These are phyloP conservation scores for Saccharomyces pastorianus DNA, from an alignment of 1,139 yeast genomes.

Conservation along the genomic window DNA sequence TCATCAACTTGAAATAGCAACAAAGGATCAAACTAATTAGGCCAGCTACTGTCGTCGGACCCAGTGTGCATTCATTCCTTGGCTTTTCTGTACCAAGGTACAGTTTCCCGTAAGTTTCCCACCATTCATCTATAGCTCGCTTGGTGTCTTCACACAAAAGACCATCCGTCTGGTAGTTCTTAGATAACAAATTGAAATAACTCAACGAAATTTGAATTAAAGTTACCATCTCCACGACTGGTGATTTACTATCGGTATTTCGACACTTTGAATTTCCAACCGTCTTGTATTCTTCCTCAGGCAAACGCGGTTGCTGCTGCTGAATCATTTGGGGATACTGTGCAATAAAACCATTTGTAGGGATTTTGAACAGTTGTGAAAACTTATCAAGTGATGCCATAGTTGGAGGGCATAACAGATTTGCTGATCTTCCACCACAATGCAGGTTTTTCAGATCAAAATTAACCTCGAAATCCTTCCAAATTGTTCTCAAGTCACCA, in stretches of 20 bases:
- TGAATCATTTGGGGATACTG: neutral
- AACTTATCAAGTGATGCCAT: conserved; percentile 80
- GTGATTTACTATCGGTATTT: conserved; percentile 2
- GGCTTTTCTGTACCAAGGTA: conserved; percentile 39
- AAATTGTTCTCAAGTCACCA: conserved; percentile 50
- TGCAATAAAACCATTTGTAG: neutral
- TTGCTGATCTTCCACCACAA: conserved; percentile 79
- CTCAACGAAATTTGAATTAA: conserved; percentile 67
- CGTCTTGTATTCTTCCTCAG: neutral
- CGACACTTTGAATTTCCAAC: neutral
- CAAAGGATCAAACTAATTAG: conserved; percentile 61
- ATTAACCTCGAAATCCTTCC: conserved; percentile 57
- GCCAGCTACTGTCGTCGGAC: conserved; percentile 57
- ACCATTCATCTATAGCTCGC: conserved; percentile 68
- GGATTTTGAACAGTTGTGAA: conserved; percentile 57
- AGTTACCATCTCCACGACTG: conserved; percentile 62
- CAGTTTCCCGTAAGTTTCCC: conserved; percentile 65
- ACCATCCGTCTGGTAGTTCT: conserved; percentile 65
- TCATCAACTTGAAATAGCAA: conserved; percentile 55
- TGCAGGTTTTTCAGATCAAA: conserved; percentile 67
- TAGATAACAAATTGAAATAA: conserved; percentile 61
- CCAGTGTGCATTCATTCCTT: conserved; percentile 45
- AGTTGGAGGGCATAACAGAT: conserved; percentile 58
- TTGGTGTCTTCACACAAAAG: conserved; percentile 71
- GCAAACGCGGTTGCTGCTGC: neutral